Conservation (phyloP, 495 filamentous ascomycete species). For the Penicillium atrosanguineum region DNA sequence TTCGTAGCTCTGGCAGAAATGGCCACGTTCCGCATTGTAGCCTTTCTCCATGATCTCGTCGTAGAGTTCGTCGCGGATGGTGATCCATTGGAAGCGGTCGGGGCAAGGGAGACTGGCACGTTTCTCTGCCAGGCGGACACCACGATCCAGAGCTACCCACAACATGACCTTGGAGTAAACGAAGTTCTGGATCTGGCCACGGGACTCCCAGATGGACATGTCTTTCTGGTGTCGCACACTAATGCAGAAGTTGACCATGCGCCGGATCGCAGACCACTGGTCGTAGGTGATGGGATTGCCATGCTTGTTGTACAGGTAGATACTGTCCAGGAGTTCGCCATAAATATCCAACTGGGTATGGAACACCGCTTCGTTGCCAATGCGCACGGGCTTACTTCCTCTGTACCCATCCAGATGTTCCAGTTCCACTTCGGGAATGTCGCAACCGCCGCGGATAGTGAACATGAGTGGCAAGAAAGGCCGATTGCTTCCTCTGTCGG, state of each 20-base stretch:
- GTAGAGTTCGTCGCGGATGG: conserved; percentile 59
- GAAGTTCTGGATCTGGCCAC: conserved; percentile 69
- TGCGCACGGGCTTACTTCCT: conserved; percentile 65
- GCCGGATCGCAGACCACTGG: conserved; percentile 60
- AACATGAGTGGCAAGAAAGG: conserved; percentile 73
- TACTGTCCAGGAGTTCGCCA: conserved; percentile 70
- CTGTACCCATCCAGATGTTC: conserved; percentile 66
- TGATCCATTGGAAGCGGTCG: conserved; percentile 60
- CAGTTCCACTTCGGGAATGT: conserved; percentile 66
- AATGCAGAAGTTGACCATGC: conserved; percentile 54
- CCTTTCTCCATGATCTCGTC: conserved; percentile 71
- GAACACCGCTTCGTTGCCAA: conserved; percentile 71
- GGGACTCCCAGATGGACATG: conserved; percentile 79
- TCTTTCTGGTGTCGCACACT: conserved; percentile 54
- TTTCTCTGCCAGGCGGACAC: conserved; percentile 67
- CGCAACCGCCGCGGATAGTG: conserved; percentile 67
- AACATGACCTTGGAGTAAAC: conserved; percentile 73
- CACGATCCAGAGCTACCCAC: conserved; percentile 74
- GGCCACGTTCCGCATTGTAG: conserved; percentile 60
- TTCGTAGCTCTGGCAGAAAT: conserved; percentile 72
- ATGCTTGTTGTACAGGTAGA: conserved; percentile 77
- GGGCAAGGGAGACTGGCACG: conserved; percentile 64
- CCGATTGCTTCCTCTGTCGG: conserved; percentile 36
- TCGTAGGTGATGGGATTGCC: conserved; percentile 73
- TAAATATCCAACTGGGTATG: conserved; percentile 76